Conservation (phyloP, 2,329 filamentous ascomycete species). For the Geosmithia morbida region DNA sequence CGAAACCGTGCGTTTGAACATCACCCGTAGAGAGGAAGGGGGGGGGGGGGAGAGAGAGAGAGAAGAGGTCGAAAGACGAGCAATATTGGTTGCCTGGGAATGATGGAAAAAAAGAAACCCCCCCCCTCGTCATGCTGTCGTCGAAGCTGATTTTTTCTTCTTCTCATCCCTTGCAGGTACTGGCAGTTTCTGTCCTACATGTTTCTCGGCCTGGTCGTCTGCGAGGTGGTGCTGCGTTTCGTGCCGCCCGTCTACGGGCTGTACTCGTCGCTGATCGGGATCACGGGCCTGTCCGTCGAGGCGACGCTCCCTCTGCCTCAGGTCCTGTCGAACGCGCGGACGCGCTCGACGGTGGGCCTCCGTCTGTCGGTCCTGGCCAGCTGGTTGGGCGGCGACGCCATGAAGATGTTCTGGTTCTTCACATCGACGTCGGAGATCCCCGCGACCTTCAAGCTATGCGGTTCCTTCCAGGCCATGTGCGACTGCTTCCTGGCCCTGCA, state of each 20-base stretch:
- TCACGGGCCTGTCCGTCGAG: conserved; percentile 64
- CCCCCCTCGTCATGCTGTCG: neutral
- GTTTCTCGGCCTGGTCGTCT: conserved; percentile 40
- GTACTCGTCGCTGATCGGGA: conserved; percentile 57
- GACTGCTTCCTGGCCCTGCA: conserved; percentile 63
- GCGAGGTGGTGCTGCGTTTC: conserved; percentile 54
- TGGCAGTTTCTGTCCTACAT: conserved; percentile 67
- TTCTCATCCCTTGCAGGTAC: conserved; percentile 34
- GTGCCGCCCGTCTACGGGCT: conserved; percentile 40
- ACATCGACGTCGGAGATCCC: conserved; percentile 57
- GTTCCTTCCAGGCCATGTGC: conserved; percentile 66
- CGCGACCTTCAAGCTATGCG: conserved; percentile 68
- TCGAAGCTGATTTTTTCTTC: neutral
- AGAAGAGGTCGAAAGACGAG: neutral
- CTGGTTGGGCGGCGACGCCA: conserved; percentile 67
- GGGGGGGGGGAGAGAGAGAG: too few relatives aligned
- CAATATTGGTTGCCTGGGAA: neutral
- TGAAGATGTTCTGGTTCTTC: conserved; percentile 85
- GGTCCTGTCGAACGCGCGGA: conserved; percentile 54
- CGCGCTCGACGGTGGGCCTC: conserved; percentile 63
- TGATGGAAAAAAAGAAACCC: too few relatives aligned
- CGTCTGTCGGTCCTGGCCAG: conserved; percentile 59
- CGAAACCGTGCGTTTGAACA: conserved; percentile 40
- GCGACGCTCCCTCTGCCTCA: conserved; percentile 73
- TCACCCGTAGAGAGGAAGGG: neutral